These are phyloP conservation scores for Neonectria sp. DNA, from an alignment of 2,329 filamentous ascomycete species.

Conservation along the genomic window DNA sequence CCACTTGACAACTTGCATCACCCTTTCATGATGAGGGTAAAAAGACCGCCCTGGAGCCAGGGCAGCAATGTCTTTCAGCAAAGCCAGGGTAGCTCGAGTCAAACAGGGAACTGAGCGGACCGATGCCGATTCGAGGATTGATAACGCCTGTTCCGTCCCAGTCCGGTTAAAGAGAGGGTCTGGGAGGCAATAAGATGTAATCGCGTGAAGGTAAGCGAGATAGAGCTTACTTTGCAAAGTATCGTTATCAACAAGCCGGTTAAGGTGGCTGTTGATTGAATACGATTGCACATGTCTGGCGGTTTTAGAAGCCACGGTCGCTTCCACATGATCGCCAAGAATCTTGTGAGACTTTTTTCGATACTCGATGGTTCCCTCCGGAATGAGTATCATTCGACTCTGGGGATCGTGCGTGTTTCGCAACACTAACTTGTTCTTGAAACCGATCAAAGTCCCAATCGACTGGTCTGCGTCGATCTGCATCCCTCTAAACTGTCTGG, in stretches of 20 bases:
- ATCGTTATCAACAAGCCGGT: conserved; percentile 65
- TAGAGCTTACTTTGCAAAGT: conserved; percentile 66
- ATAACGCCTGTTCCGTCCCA: conserved; percentile 68
- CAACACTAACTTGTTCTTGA: conserved; percentile 59
- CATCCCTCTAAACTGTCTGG: conserved; percentile 35
- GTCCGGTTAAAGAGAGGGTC: conserved; percentile 65
- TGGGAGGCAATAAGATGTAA: conserved; percentile 66
- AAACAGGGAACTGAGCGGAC: conserved; percentile 53
- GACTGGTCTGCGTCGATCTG: conserved; percentile 29
- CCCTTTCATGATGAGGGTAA: conserved; percentile 57
- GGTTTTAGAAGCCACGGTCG: conserved; percentile 50
- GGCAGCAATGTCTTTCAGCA: background rate
- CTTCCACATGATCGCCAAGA: conserved; percentile 49
- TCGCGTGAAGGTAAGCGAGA: conserved; percentile 66
- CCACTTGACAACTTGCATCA: conserved; percentile 68
- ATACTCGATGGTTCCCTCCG: conserved; percentile 48
- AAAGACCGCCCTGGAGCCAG: conserved; percentile 53
- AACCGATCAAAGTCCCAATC: conserved; percentile 26
- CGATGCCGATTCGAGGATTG: conserved; percentile 63
- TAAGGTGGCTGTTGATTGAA: conserved; percentile 63
- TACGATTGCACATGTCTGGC: conserved; percentile 58
- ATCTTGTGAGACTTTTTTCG: background rate
- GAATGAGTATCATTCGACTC: conserved; percentile 57
- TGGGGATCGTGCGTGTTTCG: conserved; percentile 24
- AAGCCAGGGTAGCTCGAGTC: background rate